Conservation (phyloP, 2,329 filamentous ascomycete genomes). For the Diaporthe vexans region DNA sequence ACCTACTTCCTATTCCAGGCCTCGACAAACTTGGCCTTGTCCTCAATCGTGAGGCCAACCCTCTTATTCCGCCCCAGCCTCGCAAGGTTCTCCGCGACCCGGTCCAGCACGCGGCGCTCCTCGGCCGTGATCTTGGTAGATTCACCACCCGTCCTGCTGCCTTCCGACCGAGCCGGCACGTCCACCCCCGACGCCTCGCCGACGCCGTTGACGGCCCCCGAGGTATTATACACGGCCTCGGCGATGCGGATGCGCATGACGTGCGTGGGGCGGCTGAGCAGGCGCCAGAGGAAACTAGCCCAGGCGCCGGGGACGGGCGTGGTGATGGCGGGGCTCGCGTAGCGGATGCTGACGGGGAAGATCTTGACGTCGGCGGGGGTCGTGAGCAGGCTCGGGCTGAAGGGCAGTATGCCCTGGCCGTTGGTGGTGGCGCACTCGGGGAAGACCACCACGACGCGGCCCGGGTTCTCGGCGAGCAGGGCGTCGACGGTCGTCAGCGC, state of each 20-base stretch:
- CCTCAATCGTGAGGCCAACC: slow-evolving; percentile 84
- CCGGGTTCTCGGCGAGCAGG: slow-evolving; percentile 77
- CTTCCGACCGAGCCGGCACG: slow-evolving; percentile 44
- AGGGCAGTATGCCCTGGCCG: slow-evolving; percentile 87
- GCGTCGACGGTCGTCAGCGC: slow-evolving; percentile 72
- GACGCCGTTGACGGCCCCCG: slow-evolving; percentile 54
- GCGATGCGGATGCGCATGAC: slow-evolving; percentile 93
- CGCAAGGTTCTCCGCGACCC: slow-evolving; percentile 88
- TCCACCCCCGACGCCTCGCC: slow-evolving; percentile 46
- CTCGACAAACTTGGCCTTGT: slow-evolving; percentile 86
- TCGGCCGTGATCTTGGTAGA: slow-evolving; percentile 56
- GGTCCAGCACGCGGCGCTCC: slow-evolving; percentile 81
- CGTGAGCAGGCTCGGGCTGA: slow-evolving; percentile 82
- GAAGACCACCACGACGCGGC: slow-evolving; percentile 86
- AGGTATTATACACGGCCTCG: slow-evolving; percentile 74
- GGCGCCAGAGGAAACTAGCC: slow-evolving; percentile 83
- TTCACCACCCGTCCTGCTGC: slow-evolving; percentile 48
- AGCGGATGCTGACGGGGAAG: slow-evolving; percentile 91
- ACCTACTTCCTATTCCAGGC: slow-evolving; percentile 65
- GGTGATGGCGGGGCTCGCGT: slow-evolving; percentile 89
- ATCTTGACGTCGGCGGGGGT: slow-evolving; percentile 79
- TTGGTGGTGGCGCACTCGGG: slow-evolving; percentile 97
- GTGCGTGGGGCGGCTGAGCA: slow-evolving; percentile 87
- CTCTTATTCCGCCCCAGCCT: slow-evolving; percentile 88
- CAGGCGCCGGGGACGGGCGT: slow-evolving; percentile 87